A percentile compares a stretch with the other conserved stretches of the same genome.
Evolutionary conservation across 495 filamentous ascomycete species (phyloP).

Genomic region (Niebla homalea): DNA sequence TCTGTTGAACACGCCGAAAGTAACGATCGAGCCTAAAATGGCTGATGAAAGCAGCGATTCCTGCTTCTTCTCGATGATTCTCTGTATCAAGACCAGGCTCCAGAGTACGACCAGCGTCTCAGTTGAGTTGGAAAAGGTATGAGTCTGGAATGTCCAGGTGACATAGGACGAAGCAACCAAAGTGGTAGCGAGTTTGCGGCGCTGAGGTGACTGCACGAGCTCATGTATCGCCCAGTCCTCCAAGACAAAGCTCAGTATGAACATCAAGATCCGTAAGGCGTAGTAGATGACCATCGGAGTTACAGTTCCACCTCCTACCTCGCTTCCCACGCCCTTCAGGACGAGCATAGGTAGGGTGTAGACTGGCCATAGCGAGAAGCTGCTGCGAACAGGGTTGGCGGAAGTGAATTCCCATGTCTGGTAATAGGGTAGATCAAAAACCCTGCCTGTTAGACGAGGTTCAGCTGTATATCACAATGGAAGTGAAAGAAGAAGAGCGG

Average conservation of each 20-base stretch:
- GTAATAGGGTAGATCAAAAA: constrained; percentile 76
- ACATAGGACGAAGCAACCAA: constrained; percentile 91
- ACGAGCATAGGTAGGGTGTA: constrained; percentile 89
- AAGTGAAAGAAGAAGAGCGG: neutral
- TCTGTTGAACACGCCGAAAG: constrained; percentile 84
- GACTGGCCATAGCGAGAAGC: constrained; percentile 89
- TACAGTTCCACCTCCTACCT: constrained; percentile 31
- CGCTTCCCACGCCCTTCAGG: constrained; percentile 62
- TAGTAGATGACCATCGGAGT: constrained; percentile 69
- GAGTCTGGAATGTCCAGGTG: constrained; percentile 96
- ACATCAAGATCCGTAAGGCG: constrained; percentile 75
- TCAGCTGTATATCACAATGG: neutral
- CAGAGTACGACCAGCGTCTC: constrained; percentile 86
- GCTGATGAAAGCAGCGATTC: constrained; percentile 57
- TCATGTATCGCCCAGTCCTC: constrained; percentile 97
- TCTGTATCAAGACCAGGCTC: constrained; percentile 78
- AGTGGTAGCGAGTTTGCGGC: constrained; percentile 58
- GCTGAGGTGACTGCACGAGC: constrained; percentile 58
- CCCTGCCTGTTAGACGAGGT: constrained; percentile 45
- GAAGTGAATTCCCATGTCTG: constrained; percentile 92
- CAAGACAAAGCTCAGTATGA: constrained; percentile 83
- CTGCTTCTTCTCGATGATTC: constrained; percentile 69
- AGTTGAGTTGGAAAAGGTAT: constrained; percentile 96
- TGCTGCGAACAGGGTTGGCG: constrained; percentile 73
- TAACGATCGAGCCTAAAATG: constrained; percentile 63